Conservation (phyloP, 2,329 filamentous ascomycete species). For the Hypoxylon sp. region DNA sequence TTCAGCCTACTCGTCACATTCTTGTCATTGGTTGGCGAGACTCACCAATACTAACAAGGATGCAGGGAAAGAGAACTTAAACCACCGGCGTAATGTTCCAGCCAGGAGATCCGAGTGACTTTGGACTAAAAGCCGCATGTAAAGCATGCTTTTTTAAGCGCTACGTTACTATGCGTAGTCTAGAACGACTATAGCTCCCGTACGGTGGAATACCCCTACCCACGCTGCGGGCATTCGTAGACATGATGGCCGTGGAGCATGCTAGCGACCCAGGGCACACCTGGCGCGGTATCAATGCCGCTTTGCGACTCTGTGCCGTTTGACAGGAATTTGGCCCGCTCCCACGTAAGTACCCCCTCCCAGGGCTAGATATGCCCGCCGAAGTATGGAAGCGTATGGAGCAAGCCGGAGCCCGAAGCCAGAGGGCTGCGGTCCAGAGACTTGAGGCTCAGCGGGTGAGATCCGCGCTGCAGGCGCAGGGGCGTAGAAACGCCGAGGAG, state of each 20-base stretch:
- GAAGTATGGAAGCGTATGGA: not conserved
- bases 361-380: not conserved
- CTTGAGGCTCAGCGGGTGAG: constrained; percentile 15
- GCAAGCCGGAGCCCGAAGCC: not conserved
- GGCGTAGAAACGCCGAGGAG: constrained; percentile 19
- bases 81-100: constrained; percentile 36
- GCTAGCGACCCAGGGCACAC: constrained; percentile 28
- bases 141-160: constrained; percentile 44
- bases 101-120: constrained; percentile 39
- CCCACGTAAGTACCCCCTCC: constrained; percentile 1
- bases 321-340: constrained; percentile 6
- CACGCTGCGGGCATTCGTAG: constrained; percentile 31
- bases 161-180: constrained; percentile 25
- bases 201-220: constrained; percentile 45
- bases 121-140: constrained; percentile 41
- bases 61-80: constrained; percentile 39
- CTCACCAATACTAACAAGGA: not conserved
- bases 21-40: not conserved
- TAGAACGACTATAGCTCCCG: constrained; percentile 27
- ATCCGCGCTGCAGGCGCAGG: constrained; percentile 2
- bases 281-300: constrained; percentile 5
- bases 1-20: not conserved
- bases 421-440: constrained; percentile 1
- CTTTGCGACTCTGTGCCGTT: constrained; percentile 4
- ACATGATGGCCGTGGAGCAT: constrained; percentile 41